Evolutionary conservation across 768 basidiomycete species (phyloP), one percentile per base, ranked within the genome.

Genomic region (Scleroderma bovista): DNA sequence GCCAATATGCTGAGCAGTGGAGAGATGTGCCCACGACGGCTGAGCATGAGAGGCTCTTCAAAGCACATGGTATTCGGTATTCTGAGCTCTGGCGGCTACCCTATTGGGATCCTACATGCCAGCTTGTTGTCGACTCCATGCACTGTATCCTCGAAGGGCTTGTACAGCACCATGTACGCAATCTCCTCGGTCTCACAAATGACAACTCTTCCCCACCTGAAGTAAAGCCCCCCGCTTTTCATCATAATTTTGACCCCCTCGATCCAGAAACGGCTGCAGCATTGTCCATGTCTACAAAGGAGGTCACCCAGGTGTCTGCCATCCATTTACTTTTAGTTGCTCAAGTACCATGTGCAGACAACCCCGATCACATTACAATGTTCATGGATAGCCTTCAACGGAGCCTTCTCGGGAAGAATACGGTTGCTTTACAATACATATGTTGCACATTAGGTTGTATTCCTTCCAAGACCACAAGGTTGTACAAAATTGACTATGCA

Each of bases 71-170:
- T 42, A 54, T 56, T 20, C 51, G 32, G 11, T 66, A 49, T 49
- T 62, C 58, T 6, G 47, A 53, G 36, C 40, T 67, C 6, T 57
- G 55, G 51, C 33, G 19, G 2, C 50, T 67, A 7, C 60, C 62
- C 12, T 65, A 67, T 43, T 67, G 63, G 62, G 51, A 65, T 20
- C 59, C 61, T 2, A 44, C 53, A 0, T 24, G 22, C 0, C 54
- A 57, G 19, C 48, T 63, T 2, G 54, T 65, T 0, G 47, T 63
- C 1, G 58, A 68, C 37, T 37, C 55, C 2, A 68, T 68, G 65
- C 67, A 68, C 20, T 56, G 46, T 22, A 26, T 68, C 8, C 51
- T 64, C 0, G 31, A 61, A 34, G 56, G 57, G 3, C 46, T 51
- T 9, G 50, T 46, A 0, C 33, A 53, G 26, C 20, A 38, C 23